A percentile compares a stretch with the other conserved stretches of the same genome.
These are phyloP conservation scores for Pseudisothecium myosuroides DNA, from an alignment of 225 moss, liverwort and hornwort genomes.

Conservation along the genomic window DNA sequence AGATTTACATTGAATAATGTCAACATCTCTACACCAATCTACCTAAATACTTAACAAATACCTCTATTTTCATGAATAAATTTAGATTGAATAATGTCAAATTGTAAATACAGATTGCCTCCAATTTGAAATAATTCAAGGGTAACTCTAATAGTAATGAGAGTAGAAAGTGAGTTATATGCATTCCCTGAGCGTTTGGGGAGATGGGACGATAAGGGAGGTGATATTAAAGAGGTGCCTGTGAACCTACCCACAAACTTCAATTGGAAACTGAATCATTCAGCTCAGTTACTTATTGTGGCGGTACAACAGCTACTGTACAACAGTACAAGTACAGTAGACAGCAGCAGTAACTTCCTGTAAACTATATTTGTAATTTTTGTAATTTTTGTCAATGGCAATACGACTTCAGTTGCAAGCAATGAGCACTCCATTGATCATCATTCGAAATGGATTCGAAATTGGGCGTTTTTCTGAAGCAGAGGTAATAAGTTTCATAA, in stretches of 20 bases:
- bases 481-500: neutral
- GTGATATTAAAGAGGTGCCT: neutral
- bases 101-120: neutral
- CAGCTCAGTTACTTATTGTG: neutral
- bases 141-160: too few relatives aligned
- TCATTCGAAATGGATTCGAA: neutral
- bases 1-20: too few relatives aligned
- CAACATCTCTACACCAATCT: too few relatives aligned
- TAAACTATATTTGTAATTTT: neutral
- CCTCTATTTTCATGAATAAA: too few relatives aligned
- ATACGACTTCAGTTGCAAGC: neutral
- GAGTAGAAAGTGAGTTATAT: neutral
- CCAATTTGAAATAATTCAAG: neutral
- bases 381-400: neutral
- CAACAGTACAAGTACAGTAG: neutral
- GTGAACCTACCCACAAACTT: neutral
- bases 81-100: neutral
- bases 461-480: neutral
- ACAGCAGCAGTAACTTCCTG: neutral
- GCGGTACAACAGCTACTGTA: neutral
- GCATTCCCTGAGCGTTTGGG: neutral
- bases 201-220: neutral
- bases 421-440: neutral
- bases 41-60: neutral
- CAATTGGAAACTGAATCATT: neutral